phyloP scores from a whole-genome alignment of 805 yeast genomes.

The Maudiozyma turicensis region DNA sequence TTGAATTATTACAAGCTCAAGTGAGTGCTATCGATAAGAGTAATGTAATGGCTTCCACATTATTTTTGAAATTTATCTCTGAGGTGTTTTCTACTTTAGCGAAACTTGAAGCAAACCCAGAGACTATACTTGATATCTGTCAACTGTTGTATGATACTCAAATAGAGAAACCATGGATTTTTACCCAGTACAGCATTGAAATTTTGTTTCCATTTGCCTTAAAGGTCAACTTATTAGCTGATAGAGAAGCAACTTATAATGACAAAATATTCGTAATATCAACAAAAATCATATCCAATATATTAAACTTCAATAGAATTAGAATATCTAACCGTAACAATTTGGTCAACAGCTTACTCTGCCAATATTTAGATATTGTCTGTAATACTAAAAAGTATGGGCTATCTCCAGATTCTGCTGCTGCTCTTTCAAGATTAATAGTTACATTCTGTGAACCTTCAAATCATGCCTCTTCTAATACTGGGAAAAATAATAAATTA shows the following conservation, averaged over 20 bases:
- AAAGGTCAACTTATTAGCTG: background rate
- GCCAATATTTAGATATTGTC: constrained; percentile 42
- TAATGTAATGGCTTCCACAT: constrained; percentile 12
- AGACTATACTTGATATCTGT: constrained; percentile 14
- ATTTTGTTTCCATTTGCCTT: constrained; percentile 32
- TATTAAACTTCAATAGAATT: constrained; percentile 59
- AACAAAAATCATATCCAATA: constrained; percentile 45
- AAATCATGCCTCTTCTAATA: constrained; percentile 17
- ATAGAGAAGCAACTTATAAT: constrained; percentile 1
- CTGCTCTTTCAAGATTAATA: constrained; percentile 47
- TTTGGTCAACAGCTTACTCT: constrained; percentile 41
- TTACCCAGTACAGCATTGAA: constrained; percentile 62
- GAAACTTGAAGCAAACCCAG: constrained; percentile 2
- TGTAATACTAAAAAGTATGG: constrained; percentile 17
- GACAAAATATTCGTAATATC: constrained; percentile 31
- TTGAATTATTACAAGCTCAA: constrained; percentile 18
- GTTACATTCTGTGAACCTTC: constrained; percentile 67
- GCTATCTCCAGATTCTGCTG: constrained; percentile 32
- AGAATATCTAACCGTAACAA: constrained; percentile 69
- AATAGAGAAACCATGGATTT: constrained; percentile 43
- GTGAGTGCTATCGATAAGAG: constrained; percentile 13
- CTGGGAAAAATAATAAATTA: constrained; percentile 30
- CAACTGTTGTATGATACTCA: constrained; percentile 34
- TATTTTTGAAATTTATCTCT: constrained; percentile 28
- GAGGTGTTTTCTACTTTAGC: constrained; percentile 18